These are phyloP conservation scores for Gossypium schwendimanii DNA, from an alignment of 441 rosid genomes.

Conservation along the genomic window DNA sequence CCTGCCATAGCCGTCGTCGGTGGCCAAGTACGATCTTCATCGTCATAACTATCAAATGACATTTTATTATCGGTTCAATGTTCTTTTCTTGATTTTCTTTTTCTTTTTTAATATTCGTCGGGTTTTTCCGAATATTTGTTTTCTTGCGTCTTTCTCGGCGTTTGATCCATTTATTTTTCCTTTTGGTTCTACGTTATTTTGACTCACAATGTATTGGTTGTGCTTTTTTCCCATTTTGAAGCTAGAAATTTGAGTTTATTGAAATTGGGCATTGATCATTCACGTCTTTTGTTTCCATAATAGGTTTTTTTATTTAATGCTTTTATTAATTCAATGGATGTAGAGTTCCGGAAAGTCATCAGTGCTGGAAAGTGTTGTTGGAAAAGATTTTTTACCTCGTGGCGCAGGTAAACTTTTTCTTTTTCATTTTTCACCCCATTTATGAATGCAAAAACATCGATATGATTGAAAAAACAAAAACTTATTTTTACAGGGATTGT, in stretches of 20 bases:
- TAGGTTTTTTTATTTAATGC: neutral
- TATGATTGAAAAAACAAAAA: constrained; percentile 10
- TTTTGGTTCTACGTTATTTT: neutral
- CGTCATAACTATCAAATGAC: neutral
- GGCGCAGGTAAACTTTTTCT: constrained; percentile 61
- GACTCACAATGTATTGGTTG: neutral
- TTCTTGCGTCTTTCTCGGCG: neutral
- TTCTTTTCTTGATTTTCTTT: neutral
- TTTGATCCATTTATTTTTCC: neutral
- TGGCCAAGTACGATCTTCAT: constrained; percentile 59
- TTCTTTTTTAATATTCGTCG: too few species aligned
- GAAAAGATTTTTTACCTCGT: constrained; percentile 94
- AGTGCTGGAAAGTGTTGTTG: constrained; percentile 84
- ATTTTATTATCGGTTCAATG: neutral
- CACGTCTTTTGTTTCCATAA: neutral
- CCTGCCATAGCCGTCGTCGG: constrained; percentile 96
- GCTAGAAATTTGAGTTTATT: neutral
- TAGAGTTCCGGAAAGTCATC: constrained; percentile 98
- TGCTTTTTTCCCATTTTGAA: neutral
- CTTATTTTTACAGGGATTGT: constrained; percentile 67
- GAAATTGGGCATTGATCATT: neutral
- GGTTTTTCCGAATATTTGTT: neutral
- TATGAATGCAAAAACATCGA: neutral
- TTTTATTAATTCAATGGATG: neutral
- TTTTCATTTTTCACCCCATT: neutral